phyloP scores from a whole-genome alignment of 2,329 filamentous ascomycete genomes.

The Pezicula radicicola region DNA sequence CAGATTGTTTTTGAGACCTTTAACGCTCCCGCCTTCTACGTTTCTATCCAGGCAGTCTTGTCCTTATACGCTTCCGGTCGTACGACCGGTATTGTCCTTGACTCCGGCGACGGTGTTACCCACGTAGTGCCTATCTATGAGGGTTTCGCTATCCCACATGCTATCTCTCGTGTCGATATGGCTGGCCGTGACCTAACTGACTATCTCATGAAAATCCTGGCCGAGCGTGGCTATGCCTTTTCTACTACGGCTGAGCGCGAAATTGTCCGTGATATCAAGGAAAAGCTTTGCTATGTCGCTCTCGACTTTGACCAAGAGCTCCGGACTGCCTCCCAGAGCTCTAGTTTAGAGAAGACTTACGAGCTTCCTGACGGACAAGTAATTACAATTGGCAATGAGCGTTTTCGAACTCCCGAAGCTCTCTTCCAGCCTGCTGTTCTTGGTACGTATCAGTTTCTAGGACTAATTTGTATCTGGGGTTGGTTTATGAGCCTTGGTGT shows the following conservation, averaged over 20 bases:
- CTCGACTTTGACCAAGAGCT: conserved; percentile 99
- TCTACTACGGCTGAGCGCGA: conserved; percentile 99
- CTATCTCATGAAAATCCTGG: conserved; percentile 99
- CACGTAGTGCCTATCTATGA: conserved; percentile 99
- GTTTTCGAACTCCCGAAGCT: conserved; percentile 99
- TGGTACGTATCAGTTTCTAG: too few species aligned
- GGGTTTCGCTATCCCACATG: conserved; percentile 99
- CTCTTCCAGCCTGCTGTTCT: conserved; percentile 99
- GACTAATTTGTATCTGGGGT: too few species aligned
- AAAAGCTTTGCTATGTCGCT: conserved; percentile 99
- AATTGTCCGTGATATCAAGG: conserved; percentile 99
- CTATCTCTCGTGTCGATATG: conserved; percentile 99
- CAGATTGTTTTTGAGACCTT: conserved; percentile 99
- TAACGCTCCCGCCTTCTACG: conserved; percentile 99
- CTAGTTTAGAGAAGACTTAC: conserved; percentile 99
- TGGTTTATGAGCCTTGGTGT: too few species aligned
- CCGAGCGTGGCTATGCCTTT: conserved; percentile 99
- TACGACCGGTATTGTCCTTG: conserved; percentile 99
- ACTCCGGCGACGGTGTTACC: conserved; percentile 99
- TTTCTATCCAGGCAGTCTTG: conserved; percentile 99
- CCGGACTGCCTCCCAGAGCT: conserved; percentile 98
- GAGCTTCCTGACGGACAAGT: conserved; percentile 99
- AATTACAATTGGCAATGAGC: conserved; percentile 99
- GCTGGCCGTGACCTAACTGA: conserved; percentile 99
- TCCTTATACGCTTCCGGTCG: conserved; percentile 99